phyloP scores from a whole-genome alignment of 2,329 filamentous ascomycete species.

The Arthroderma sp. region DNA sequence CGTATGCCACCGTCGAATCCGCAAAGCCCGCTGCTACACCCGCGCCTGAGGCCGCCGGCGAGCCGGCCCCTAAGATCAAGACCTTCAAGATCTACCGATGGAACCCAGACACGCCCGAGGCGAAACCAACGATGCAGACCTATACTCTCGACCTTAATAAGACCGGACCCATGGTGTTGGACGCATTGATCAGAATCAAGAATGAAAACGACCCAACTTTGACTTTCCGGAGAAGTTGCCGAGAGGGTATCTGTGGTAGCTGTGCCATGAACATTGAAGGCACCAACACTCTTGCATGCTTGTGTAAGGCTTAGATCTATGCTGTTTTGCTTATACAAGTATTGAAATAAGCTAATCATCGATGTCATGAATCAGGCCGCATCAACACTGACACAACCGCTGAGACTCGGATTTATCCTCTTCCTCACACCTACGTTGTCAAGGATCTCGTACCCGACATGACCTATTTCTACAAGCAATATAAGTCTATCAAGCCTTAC shows the following conservation, averaged over 20 bases:
- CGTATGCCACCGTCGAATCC: slow-evolving; percentile 35
- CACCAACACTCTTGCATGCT: slow-evolving; percentile 90
- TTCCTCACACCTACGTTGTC: slow-evolving; percentile 97
- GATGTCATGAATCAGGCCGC: slow-evolving; percentile 49
- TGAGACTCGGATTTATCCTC: slow-evolving; percentile 89
- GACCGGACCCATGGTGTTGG: slow-evolving; percentile 96
- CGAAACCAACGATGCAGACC: slow-evolving; percentile 90
- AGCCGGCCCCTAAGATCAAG: slow-evolving; percentile 60
- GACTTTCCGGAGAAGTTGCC: slow-evolving; percentile 88
- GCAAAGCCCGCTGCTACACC: slow-evolving; percentile 20
- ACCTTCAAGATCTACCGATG: slow-evolving; percentile 98
- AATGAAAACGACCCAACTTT: slow-evolving; percentile 95
- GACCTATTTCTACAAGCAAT: slow-evolving; percentile 99
- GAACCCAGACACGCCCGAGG: slow-evolving; percentile 83
- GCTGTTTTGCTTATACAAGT: background rate
- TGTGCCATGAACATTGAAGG: slow-evolving; percentile 99
- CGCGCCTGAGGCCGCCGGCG: slow-evolving; percentile 47
- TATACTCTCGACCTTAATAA: slow-evolving; percentile 96
- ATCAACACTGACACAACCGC: slow-evolving; percentile 71
- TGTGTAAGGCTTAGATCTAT: slow-evolving; percentile 52
- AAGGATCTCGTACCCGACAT: slow-evolving; percentile 97
- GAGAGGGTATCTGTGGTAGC: slow-evolving; percentile 96
- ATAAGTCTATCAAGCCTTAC: slow-evolving; percentile 99
- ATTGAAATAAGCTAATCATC: background rate
- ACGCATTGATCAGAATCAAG: slow-evolving; percentile 95